Evolutionary conservation across 2,329 filamentous ascomycete species (phyloP), one percentile per base, ranked within the genome.

Genomic region (Stemphylium beticola): DNA sequence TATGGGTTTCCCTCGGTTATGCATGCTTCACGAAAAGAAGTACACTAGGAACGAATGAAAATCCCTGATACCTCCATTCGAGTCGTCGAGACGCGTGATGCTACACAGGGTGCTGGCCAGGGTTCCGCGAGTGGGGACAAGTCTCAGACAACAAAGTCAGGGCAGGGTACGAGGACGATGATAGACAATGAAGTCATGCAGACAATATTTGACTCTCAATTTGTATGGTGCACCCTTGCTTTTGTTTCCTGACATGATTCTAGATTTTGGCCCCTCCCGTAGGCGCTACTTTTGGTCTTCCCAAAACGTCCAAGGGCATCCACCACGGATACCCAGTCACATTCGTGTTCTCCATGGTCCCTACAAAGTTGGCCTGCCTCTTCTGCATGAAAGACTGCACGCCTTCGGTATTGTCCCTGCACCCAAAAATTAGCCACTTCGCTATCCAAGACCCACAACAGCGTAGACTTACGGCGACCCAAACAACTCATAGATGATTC

Each of bases 351-450:
- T 85, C 83, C 74, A 89, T 81, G 6, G 80, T 85, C 1, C 80
- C 87, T 32, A 75, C 78, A 65, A 91, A 91, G 11, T 82, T 77
- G 0, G 87, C 84, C 52, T 81, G 78, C 44, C 88, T 78, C 78
- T 91, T 91, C 75, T 90, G 79, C 68, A 90, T 73, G 71, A 91
- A 91, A n/a, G 86, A 86, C 49, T 79, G 68, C 6, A 90, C 83
- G 2, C 88, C 88, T 69, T 91, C 89, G 32, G 81, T 81, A 47
- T 87, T 85, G 65, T 91, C 89, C 60, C 81, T 84, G 37, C 24
- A 12, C 8, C 8, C 7, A 17, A 22, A 1, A 1, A 26, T 57
- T 33, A 65, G 58, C 42, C 26, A 20, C 14, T 2, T n/a, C 15
- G 29, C 24, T 26, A 52, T 12, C 0, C 3, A 0, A 38, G 15